phyloP scores from a whole-genome alignment of 2,329 filamentous ascomycete genomes.

The Microcera coccophila region DNA sequence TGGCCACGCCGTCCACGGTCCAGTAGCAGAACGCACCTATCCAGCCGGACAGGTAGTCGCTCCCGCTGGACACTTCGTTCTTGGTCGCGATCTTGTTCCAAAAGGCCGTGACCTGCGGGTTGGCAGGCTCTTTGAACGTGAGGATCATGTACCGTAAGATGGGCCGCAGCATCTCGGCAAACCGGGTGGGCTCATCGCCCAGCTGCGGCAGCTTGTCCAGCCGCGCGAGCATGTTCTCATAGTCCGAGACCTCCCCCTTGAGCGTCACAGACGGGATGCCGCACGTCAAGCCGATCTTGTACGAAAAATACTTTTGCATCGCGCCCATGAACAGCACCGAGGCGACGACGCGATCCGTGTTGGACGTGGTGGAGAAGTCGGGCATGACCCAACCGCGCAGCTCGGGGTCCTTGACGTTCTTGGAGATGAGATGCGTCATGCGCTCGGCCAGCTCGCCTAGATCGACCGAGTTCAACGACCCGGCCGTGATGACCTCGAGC shows the following conservation, averaged over 20 bases:
- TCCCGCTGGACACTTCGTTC: neutral
- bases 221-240: slow-evolving; percentile 30
- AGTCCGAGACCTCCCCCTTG: slow-evolving; percentile 45
- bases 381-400: slow-evolving; percentile 49
- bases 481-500: slow-evolving; percentile 1
- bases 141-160: slow-evolving; percentile 37
- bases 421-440: slow-evolving; percentile 38
- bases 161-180: slow-evolving; percentile 33
- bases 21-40: slow-evolving; percentile 18
- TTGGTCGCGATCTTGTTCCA: slow-evolving; percentile 30
- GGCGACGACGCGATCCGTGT: slow-evolving; percentile 40
- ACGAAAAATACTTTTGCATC: slow-evolving; percentile 46
- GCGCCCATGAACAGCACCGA: slow-evolving; percentile 49
- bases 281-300: slow-evolving; percentile 33
- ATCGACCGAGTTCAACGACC: slow-evolving; percentile 4
- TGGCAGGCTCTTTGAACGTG: slow-evolving; percentile 31
- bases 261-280: slow-evolving; percentile 52
- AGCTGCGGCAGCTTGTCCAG: slow-evolving; percentile 36
- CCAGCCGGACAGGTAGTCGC: slow-evolving; percentile 10
- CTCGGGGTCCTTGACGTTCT: slow-evolving; percentile 38
- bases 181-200: slow-evolving; percentile 35
- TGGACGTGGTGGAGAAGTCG: slow-evolving; percentile 47
- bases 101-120: slow-evolving; percentile 30
- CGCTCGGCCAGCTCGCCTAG: slow-evolving; percentile 28
- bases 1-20: slow-evolving; percentile 1